A percentile compares a stretch with the other conserved stretches of the same genome.
Conservation (phyloP, 495 filamentous ascomycete genomes). For the Jackrogersella minutella region DNA sequence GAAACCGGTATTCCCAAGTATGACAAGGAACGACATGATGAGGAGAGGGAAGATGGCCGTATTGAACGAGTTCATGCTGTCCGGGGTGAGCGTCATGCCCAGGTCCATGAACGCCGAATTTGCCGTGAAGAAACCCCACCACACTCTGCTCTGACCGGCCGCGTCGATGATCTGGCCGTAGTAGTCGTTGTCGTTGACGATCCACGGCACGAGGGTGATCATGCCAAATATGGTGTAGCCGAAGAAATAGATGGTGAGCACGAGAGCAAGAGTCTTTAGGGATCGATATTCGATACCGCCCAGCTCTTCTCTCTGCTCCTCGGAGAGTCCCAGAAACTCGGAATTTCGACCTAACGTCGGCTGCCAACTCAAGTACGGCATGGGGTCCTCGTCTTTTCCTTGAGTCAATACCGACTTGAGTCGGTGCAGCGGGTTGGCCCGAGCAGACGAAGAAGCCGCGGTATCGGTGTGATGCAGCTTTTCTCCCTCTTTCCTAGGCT, state of each 20-base stretch:
- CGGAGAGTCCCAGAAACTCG: constrained; percentile 83
- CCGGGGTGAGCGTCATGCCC: constrained; percentile 85
- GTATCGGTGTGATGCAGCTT: constrained; percentile 40
- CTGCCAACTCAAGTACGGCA: constrained; percentile 92
- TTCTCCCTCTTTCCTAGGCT: constrained; percentile 44
- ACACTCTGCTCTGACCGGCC: constrained; percentile 70
- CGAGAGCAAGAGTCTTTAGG: constrained; percentile 80
- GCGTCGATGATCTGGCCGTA: constrained; percentile 67
- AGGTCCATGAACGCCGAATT: constrained; percentile 90
- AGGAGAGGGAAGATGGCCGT: constrained; percentile 76
- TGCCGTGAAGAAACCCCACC: constrained; percentile 93
- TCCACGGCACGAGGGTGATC: constrained; percentile 80
- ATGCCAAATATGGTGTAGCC: constrained; percentile 78
- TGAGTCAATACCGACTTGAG: constrained; percentile 50
- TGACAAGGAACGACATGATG: constrained; percentile 79
- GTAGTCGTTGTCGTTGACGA: constrained; percentile 64
- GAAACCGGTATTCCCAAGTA: constrained; percentile 94
- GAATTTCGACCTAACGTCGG: constrained; percentile 93
- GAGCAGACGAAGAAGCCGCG: constrained; percentile 18
- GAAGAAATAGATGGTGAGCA: constrained; percentile 79
- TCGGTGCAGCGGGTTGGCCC: constrained; percentile 29
- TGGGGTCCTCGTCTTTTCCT: constrained; percentile 56
- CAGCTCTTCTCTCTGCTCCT: constrained; percentile 90
- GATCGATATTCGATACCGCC: constrained; percentile 95
- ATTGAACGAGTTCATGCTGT: constrained; percentile 91